Base-by-base conservation (phyloP, 1,139 yeast genomes). In the Debaryomycetaceae sp. region DNA sequence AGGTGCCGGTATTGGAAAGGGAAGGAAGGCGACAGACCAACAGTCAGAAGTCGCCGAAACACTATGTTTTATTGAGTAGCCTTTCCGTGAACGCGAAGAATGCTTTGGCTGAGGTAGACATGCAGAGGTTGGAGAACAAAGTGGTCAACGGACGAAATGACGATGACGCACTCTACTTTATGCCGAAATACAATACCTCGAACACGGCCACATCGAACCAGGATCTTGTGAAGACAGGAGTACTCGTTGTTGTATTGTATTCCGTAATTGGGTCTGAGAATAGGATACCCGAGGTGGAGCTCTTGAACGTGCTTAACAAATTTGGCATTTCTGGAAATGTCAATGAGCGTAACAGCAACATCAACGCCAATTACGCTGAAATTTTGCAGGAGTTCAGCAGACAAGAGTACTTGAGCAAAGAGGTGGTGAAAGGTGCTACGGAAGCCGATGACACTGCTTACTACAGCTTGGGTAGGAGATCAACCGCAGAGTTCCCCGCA, bases 401-500 rank as follows among this genome's bases (percentile, higher is more conserved):
- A 47, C 52, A 53, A 37, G 74, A 69, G n/a, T 73, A 72, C 48
- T 40, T 73, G 6, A 46, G 47, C 14, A 57, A 50, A 38, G 62
- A 57, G n/a, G 40, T 44, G 6, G 47, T 45, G 11, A 45, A 49
- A 24, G 55, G 55, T 3, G 36, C 45, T 5, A 39, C 53, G 6
- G 53, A 48, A 24, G 46, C 56, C 14, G 61, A 56, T 14, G 55
- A 52, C 13, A 46, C 50, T 8, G 49, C 51, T 6, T 63, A 59
- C 39, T 72, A 65, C 50, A 52, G 58, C 3, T 50, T 74, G 34
- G 78, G 78, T 0, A 54, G 60, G 38, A 52, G 75, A 34, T 60
- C 72, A 4, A 44, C 66, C 24, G 57, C 59, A 34, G 78, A 74
- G 51, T 68, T 71, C 43, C 52, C 57, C 4, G 71, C 76, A 0